Evolutionary conservation across 2,329 filamentous ascomycete genomes (phyloP).

Genomic region (Chalara sp.): DNA sequence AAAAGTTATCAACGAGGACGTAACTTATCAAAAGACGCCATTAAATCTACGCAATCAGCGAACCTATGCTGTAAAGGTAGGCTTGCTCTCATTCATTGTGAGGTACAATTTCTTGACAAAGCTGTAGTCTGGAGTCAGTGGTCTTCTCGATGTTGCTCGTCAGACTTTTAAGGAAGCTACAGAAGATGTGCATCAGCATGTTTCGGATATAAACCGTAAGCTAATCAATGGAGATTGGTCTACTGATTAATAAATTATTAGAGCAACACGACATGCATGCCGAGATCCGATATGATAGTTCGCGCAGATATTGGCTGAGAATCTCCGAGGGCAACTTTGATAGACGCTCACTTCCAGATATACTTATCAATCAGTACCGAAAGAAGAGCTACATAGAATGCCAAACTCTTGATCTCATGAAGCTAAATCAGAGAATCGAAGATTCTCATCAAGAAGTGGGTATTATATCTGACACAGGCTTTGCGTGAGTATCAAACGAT

Average conservation of each 20-base stretch:
- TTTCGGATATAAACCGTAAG: conserved; percentile 60
- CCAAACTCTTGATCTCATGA: conserved; percentile 77
- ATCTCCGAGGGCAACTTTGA: conserved; percentile 58
- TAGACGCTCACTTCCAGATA: conserved; percentile 49
- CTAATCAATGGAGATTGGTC: no score
- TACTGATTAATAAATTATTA: conserved; percentile 1
- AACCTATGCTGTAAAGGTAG: conserved; percentile 77
- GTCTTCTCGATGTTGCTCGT: conserved; percentile 79
- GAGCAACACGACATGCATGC: conserved; percentile 46
- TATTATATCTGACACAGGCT: background rate
- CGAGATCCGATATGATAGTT: conserved; percentile 68
- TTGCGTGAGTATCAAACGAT: background rate
- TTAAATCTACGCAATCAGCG: conserved; percentile 85
- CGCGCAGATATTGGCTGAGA: conserved; percentile 73
- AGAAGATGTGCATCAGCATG: conserved; percentile 66
- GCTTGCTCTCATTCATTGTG: background rate
- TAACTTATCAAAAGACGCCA: conserved; percentile 68
- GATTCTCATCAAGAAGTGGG: conserved; percentile 70
- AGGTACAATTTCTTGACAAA: background rate
- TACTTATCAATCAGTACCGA: conserved; percentile 70
- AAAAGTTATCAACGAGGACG: conserved; percentile 71
- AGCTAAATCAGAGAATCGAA: conserved; percentile 69
- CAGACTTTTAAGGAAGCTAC: conserved; percentile 87
- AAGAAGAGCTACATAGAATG: conserved; percentile 78
- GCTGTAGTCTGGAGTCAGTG: conserved; percentile 66